Conservation (phyloP, 768 basidiomycete species). For the Leccinum longicurvipes region DNA sequence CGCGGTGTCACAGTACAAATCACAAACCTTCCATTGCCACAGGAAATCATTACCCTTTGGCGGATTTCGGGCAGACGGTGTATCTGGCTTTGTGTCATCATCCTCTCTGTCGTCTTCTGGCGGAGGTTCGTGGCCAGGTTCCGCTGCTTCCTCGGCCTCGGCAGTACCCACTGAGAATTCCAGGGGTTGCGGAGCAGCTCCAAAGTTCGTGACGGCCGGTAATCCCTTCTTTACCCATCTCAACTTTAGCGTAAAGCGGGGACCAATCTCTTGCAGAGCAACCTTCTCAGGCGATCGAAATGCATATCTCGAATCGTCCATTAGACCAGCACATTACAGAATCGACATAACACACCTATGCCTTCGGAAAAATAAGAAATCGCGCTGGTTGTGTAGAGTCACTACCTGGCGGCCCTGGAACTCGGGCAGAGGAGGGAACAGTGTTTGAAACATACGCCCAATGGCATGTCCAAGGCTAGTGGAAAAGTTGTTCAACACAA, state of each 20-base stretch:
- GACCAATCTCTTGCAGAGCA: conserved; percentile 94
- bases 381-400: conserved; percentile 94
- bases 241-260: conserved; percentile 93
- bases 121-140: conserved; percentile 12
- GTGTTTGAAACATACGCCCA: conserved; percentile 93
- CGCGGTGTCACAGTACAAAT: background rate
- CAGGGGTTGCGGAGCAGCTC: conserved; percentile 56
- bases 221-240: conserved; percentile 85
- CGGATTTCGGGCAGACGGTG: conserved; percentile 34
- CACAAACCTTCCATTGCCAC: conserved; percentile 87
- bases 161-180: conserved; percentile 47
- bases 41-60: conserved; percentile 75
- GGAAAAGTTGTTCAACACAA: conserved; percentile 91
- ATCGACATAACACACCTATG: conserved; percentile 62
- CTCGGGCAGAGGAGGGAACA: conserved; percentile 92
- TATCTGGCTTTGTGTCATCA: conserved; percentile 16
- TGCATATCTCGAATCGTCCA: conserved; percentile 60
- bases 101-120: conserved; percentile 12
- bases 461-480: conserved; percentile 91
- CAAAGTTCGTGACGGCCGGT: conserved; percentile 72
- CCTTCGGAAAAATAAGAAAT: conserved; percentile 95
- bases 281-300: conserved; percentile 91
- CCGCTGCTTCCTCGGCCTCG: conserved; percentile 20
- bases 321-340: conserved; percentile 5
- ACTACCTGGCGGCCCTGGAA: conserved; percentile 97